Percentiles rank a stretch among this genome's conserved stretches.
Conservation (phyloP, 1,284 basidiomycete genomes). For the Puccinia coronata region DNA sequence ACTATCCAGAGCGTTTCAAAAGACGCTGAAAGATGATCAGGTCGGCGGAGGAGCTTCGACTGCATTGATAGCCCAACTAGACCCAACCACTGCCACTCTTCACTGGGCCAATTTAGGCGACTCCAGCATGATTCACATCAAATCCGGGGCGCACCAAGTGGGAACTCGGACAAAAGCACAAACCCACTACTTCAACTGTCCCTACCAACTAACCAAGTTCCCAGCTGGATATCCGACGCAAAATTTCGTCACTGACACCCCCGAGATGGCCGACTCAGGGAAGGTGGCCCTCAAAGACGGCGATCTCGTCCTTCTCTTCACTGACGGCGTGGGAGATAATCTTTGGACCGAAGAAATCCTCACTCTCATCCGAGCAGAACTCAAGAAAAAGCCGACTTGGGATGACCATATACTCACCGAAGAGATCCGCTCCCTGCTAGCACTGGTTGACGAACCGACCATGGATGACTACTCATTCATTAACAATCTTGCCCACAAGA, state of each 20-base stretch:
- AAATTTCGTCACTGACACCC: constrained; percentile 13
- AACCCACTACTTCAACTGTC: constrained; percentile 50
- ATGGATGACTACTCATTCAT: no score
- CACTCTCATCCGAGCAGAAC: not conserved
- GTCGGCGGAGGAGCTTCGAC: constrained; percentile 36
- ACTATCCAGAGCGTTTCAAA: constrained; percentile 28
- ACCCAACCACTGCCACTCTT: constrained; percentile 6
- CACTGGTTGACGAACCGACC: no score
- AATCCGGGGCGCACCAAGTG: not conserved
- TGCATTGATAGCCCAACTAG: constrained; percentile 32
- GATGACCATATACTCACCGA: constrained; percentile 14
- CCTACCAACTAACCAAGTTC: constrained; percentile 47
- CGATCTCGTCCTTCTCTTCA: constrained; percentile 40
- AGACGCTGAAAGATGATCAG: constrained; percentile 7
- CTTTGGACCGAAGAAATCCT: constrained; percentile 35
- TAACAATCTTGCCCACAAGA: not conserved
- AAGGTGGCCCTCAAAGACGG: not conserved
- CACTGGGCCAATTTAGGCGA: constrained; percentile 38
- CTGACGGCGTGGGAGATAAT: constrained; percentile 44
- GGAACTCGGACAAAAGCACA: constrained; percentile 4
- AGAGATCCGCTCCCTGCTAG: not conserved
- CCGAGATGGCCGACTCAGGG: constrained; percentile 28
- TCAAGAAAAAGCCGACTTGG: not conserved
- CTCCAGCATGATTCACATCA: constrained; percentile 26
- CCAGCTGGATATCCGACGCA: not conserved